Base-by-base conservation (phyloP, 306 rosid species). In the Hippophae tibetana region DNA sequence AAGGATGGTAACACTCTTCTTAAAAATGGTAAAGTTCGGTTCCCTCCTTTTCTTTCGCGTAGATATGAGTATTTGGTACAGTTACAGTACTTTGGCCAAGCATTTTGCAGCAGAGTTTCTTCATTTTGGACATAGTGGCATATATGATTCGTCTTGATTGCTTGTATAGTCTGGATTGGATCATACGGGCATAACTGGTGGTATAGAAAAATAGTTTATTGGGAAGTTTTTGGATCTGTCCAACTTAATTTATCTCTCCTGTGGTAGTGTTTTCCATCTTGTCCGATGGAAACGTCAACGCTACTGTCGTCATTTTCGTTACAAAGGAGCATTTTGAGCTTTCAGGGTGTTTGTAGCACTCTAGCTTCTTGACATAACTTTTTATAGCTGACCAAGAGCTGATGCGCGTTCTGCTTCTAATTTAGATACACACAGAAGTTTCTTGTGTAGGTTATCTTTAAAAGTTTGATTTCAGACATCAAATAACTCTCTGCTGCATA, bases 1-100 rank as follows among this genome's bases (percentile, higher is more conserved):
- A 92, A 92, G 68, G 99, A 92, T 42, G 99, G 96, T 27, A 92
- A 92, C 83, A 88, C 99, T 72, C 81, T 92, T 41, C 80, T 92
- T 55, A 92, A 88, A 67, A 92, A 57, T 88, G 99, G 98, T 90
- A 9, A 59, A 31, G 23, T 31, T 2, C 38, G 3, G 38, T 31
- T 31, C 38, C 5, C 38, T 53, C 14, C 31, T n/a, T 1, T 2
- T 48, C 52, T 57, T 10, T 50, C n/a, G 11, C 51, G 47, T 69
- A 72, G 78, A 75, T 72, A 76, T 72, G 55, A 31, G 45, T 8
- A 25, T 54, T 46, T 31, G 42, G 6, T 25, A n/a, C 54, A 7
- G 10, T 46, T 46, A 46, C 50, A 9, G 50, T 13, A 9, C n/a
- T 2, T 46, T 9, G 50, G 8, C 50, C 50, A 46, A 46, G 13